Percentiles rank a stretch among this genome's conserved stretches.
Conservation (phyloP, 2,329 filamentous ascomycete species). For the Ascochyta koolunga region DNA sequence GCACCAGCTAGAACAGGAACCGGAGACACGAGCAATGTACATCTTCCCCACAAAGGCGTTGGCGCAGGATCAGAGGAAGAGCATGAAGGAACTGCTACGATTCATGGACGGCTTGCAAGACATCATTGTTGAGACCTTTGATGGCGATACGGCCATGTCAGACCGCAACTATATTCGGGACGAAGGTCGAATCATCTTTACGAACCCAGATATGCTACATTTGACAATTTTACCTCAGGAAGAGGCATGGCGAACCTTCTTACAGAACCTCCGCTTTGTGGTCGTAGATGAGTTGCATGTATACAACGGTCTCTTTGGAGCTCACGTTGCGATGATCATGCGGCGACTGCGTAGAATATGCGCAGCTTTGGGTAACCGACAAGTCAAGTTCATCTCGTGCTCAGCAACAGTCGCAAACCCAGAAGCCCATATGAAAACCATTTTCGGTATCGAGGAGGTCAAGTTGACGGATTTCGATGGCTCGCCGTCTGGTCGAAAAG, state of each 20-base stretch:
- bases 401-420: conserved; percentile 97
- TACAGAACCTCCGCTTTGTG: conserved; percentile 89
- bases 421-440: conserved; percentile 84
- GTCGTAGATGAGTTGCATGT: conserved; percentile 88
- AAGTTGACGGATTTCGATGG: conserved; percentile 88
- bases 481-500: conserved; percentile 88
- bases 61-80: conserved; percentile 90
- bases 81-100: conserved; percentile 80
- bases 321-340: conserved; percentile 95
- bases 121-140: conserved; percentile 86
- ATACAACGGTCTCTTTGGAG: conserved; percentile 93
- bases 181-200: conserved; percentile 91
- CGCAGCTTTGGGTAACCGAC: conserved; percentile 83
- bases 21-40: conserved; percentile 84
- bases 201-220: conserved; percentile 97
- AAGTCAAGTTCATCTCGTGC: conserved; percentile 90
- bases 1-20: conserved; percentile 80
- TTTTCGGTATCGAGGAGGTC: conserved; percentile 88
- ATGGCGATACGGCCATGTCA: conserved; percentile 88
- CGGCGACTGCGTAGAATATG: conserved; percentile 84
- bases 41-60: conserved; percentile 98
- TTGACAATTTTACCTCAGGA: conserved; percentile 93
- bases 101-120: conserved; percentile 81
- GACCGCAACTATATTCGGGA: conserved; percentile 82
- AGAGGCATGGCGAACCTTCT: conserved; percentile 82